Base-by-base conservation (phyloP, 352 stramenopile genomes). In the Globisporangium emineosum region DNA sequence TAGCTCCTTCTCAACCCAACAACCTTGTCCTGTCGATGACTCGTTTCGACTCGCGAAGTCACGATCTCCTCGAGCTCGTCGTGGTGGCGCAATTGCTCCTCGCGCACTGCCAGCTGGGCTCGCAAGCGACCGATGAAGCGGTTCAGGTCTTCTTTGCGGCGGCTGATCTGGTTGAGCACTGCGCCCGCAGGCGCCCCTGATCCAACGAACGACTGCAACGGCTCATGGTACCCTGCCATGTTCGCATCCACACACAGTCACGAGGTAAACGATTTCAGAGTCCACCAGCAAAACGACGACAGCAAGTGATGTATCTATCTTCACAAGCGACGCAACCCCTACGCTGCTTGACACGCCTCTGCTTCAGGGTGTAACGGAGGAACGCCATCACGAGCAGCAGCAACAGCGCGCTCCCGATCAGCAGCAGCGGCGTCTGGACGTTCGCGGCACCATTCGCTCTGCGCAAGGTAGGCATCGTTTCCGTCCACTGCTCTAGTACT, bases 31-130 rank as follows among this genome's bases (percentile, higher is more conserved):
- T 89, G 69, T 23, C 64, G 69, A 6, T 66, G 70, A 70, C 66
- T 79, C 3, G 71, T 91, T 62, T 83, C 71, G 17, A 78, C 69
- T 19, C 79, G 73, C 8, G 73, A 74, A 0, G 83, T 91, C 29
- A 91, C 75, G 27, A 90, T 75, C 32, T 79, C 68, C 62, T 92
- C 79, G 6, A 92, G 81, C 57, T 88, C 70, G 29, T 90, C 77
- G 56, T 91, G 83, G 7, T 75, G 72, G 6, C 72, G 75, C 25
- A 92, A 57, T 49, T 91, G 83, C 64, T 86, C 64, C 55, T 92
- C 71, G 17, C 80, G 75, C 25, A 60, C 66, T 0, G 66, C 72
- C 9, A 94, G 62, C 51, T 90, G 76, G 3, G 67, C 55, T 33
- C 77, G 74, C 12, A 91, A 69, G 50, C 67, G 78, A 21, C 43